A percentile compares a stretch with the other conserved stretches of the same genome.
Evolutionary conservation across 75 land plant genomes (phyloP).

Genomic region (Selaginella tamariscina): DNA sequence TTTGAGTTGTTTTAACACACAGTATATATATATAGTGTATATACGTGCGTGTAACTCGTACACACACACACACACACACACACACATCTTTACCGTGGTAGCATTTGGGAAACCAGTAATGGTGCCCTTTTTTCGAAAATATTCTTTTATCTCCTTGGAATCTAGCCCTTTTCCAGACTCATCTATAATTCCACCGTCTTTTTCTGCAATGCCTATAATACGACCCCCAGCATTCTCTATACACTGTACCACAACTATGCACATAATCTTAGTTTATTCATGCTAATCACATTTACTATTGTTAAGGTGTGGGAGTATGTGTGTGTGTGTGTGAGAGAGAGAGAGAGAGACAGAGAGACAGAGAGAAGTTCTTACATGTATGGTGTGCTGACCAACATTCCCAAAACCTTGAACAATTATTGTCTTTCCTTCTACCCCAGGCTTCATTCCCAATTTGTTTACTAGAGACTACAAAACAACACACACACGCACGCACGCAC

Average conservation of each 20-base stretch:
- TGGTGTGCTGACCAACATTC: slow-evolving; percentile 9
- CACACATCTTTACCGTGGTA: background rate
- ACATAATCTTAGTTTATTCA: background rate
- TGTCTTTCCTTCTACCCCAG: background rate
- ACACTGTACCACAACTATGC: background rate
- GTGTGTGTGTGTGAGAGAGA: too few species aligned
- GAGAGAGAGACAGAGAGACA: too few species aligned
- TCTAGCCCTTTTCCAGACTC: slow-evolving; percentile 1
- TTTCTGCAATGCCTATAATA: slow-evolving; percentile 11
- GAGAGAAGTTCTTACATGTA: background rate
- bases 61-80: too few species aligned
- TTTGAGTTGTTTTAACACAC: too few species aligned
- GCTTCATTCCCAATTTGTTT: background rate
- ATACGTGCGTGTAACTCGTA: too few species aligned
- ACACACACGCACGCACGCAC: too few species aligned
- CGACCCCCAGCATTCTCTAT: slow-evolving; percentile 4
- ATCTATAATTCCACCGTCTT: slow-evolving; percentile 2
- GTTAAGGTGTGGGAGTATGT: background rate
- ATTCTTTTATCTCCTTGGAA: background rate
- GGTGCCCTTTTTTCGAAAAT: background rate
- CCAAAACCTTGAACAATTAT: slow-evolving; percentile 7
- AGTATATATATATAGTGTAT: too few species aligned
- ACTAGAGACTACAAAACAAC: background rate
- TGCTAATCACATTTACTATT: background rate
- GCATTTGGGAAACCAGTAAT: background rate